Conservation (phyloP, 441 rosid species). For the Bocquillonia castaneifolia region DNA sequence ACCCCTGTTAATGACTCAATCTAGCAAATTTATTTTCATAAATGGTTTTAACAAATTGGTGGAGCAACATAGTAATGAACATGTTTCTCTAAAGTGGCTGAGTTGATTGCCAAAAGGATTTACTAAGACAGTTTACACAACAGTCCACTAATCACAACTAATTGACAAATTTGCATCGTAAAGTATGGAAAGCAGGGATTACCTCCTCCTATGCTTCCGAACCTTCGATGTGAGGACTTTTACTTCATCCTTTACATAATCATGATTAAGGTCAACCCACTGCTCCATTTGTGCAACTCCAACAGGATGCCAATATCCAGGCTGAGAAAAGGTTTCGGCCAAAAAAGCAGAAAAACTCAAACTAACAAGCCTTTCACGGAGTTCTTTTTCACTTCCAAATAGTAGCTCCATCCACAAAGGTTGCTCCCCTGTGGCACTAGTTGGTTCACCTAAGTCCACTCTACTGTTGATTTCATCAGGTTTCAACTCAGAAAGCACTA, state of each 20-base stretch:
- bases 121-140: neutral
- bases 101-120: no score
- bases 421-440: conserved; percentile 33
- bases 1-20: neutral
- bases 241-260: conserved; percentile 35
- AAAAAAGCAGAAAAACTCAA: conserved; percentile 51
- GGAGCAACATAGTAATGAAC: neutral
- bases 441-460: conserved; percentile 23
- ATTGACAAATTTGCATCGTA: neutral
- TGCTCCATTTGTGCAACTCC: conserved; percentile 71
- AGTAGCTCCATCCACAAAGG: conserved; percentile 56
- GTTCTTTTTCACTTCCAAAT: conserved; percentile 66
- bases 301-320: conserved; percentile 50
- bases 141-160: neutral
- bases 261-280: conserved; percentile 53
- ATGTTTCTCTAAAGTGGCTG: neutral
- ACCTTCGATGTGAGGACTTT: conserved; percentile 41
- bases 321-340: conserved; percentile 20
- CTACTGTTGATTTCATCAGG: conserved; percentile 51
- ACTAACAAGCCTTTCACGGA: conserved; percentile 67
- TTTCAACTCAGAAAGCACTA: conserved; percentile 51
- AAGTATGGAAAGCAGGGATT: conserved; percentile 11
- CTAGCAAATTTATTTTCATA: neutral
- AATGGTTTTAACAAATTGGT: neutral
- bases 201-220: conserved; percentile 42